Evolutionary conservation across 257 asterid genomes (phyloP), one percentile per base, ranked within the genome.

Genomic region (Solanum neorickii): DNA sequence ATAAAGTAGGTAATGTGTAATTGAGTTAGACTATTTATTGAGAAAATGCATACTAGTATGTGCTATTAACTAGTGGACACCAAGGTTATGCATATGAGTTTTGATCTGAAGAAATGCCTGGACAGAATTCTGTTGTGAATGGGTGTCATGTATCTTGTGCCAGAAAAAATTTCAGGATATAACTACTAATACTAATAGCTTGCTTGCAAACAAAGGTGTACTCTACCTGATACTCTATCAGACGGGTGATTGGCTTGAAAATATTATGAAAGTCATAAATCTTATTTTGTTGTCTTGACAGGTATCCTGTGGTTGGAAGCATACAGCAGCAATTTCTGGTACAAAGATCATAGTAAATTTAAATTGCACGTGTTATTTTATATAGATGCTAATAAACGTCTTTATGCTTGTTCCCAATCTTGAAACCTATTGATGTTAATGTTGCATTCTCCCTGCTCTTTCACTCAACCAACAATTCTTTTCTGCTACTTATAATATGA

Each of bases 231-330:
- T 46, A 29, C 39, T 49, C 20, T 29, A 11, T 29, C 8, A 8
- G 46, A 49, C 20, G 44, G 59, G 37, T 77, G 62, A 77, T 44
- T 77, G 83, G 52, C 44, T 44, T 49, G 46, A 80, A 47, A 80
- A 47, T n/a, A 18, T 49, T 52, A 49, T 80, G 69, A 31, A 16
- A 49, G 7, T 49, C 66, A 84, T 84, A 86, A 20, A 86, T 49
- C 56, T 73, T 66, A 46, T 83, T 52, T 84, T 65, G 82, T 73
- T 83, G 33, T 84, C 75, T 88, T 91, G n/a, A 70, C 91, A 96
- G 99, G 98, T 97, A 35, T 94, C 99, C 37, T 97, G 99, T 85
- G 99, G 99, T 87, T 97, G 99, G 99, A 97, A 95, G 93, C 99
- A 97, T 86, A 97, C 99, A 23, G 98, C 99, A 66, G 99, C 98